These are phyloP conservation scores for Puccinellia tenuiflora DNA, from an alignment of 176 grass and related monocot genomes.

Conservation along the genomic window DNA sequence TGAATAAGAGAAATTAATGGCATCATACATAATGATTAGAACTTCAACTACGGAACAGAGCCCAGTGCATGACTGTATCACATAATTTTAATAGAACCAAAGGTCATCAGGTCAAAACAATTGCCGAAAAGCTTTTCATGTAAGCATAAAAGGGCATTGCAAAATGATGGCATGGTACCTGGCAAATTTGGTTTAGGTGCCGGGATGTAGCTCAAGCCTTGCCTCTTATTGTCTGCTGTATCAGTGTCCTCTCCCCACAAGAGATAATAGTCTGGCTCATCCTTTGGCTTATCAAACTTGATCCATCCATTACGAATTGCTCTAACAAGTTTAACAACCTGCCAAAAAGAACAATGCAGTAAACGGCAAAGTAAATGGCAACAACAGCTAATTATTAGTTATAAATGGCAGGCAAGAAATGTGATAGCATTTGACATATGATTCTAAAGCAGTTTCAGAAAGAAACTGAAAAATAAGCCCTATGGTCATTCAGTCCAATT, in stretches of 20 bases:
- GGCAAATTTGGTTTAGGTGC: conserved; percentile 88
- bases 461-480: not conserved
- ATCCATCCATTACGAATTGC: conserved; percentile 91
- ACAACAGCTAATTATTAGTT: not conserved
- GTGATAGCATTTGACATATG: not conserved
- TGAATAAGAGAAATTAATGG: conserved; percentile 32
- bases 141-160: not conserved
- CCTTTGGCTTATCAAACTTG: conserved; percentile 89
- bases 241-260: conserved; percentile 90
- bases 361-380: not conserved
- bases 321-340: conserved; percentile 65
- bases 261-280: conserved; percentile 54
- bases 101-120: not conserved
- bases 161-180: conserved; percentile 42
- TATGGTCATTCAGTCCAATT: not conserved
- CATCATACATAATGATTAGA: conserved; percentile 22
- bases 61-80: not conserved
- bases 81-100: not conserved
- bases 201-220: conserved; percentile 85
- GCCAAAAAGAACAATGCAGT: not conserved
- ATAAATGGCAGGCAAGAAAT: not conserved
- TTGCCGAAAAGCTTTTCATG: not conserved
- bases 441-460: not conserved
- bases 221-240: conserved; percentile 72
- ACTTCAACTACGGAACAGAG: not conserved